Base-by-base conservation (phyloP, 768 basidiomycete species). In the Suillus bovinus region DNA sequence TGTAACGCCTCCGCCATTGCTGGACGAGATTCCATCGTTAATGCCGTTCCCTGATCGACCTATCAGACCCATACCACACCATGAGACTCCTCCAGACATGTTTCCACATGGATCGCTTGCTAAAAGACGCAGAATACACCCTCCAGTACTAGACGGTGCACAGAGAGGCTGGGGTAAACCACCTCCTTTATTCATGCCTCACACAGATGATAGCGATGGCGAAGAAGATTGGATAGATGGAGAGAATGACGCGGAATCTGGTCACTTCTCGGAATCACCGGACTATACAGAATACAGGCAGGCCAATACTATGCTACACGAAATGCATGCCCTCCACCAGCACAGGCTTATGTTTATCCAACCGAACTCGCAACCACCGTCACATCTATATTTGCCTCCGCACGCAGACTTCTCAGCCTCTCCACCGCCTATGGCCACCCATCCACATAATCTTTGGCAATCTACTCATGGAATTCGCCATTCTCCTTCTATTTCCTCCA, bases 301-400 rank as follows among this genome's bases (percentile, higher is more conserved):
- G 36, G 78, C 83, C 61, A 93, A 93, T 73, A 81, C 67, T 53
- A 75, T 90, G 65, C 82, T 93, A 41, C 85, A 88, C 61, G 86
- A 91, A 67, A 71, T 92, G 58, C 91, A 93, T 67, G 79, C 84
- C 42, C 79, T 87, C 27, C 81, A 89, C 66, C 84, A 88, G 59
- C 87, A 90, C 68, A 81, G 89, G 56, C 76, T 85, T 38, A 62
- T 86, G 29, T 85, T 78, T 59, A 62, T 67, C 7, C 61, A 67
- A 31, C 39, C 64, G 5, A 44, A 59, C 33, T 67, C 58, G 59
- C 63, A 72, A 62, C 55, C 38, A 34, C n/a, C 3, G 54, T 59
- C 29, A 24, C 50, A 61, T 54, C 16, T 60, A 27, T 42, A 34
- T 44, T n/a, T 29, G 39, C 29, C 50, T 31, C 17, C 29, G 5